Conservation (phyloP, 371 early-diverging fungal species). For the Actinomucor elegans region DNA sequence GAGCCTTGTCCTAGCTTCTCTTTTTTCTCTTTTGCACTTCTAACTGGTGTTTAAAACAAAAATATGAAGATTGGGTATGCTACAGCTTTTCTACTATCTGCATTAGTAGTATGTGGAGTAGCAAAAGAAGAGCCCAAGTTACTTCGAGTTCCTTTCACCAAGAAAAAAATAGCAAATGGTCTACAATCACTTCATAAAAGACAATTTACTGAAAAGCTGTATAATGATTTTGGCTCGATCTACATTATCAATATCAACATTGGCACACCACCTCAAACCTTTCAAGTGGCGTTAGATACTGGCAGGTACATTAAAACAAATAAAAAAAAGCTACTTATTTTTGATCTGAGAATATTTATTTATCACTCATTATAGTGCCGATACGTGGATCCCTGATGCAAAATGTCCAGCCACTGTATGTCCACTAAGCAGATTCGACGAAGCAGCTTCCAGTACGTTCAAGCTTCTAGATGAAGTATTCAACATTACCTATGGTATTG, state of each 20-base stretch:
- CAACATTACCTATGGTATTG: slow-evolving; percentile 35
- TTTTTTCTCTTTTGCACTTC: too few species aligned
- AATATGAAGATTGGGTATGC: background rate
- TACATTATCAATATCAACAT: slow-evolving; percentile 26
- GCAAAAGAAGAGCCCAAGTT: background rate
- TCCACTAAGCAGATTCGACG: slow-evolving; percentile 32
- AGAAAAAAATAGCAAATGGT: background rate
- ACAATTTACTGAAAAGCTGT: slow-evolving; percentile 9
- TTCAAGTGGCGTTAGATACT: slow-evolving; percentile 35
- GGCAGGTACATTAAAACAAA: slow-evolving; percentile 27
- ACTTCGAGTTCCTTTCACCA: slow-evolving; percentile 6
- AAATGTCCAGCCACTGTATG: slow-evolving; percentile 25
- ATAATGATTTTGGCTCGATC: slow-evolving; percentile 23
- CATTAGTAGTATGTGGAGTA: background rate
- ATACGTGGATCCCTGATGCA: slow-evolving; percentile 41
- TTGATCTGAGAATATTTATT: background rate
- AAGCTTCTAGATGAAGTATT: slow-evolving; percentile 15
- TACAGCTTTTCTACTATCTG: background rate
- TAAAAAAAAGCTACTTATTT: background rate
- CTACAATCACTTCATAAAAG: background rate
- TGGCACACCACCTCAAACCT: slow-evolving; percentile 41
- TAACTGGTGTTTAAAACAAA: too few species aligned
- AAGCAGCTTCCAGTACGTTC: slow-evolving; percentile 29
- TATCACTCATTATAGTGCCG: slow-evolving; percentile 34
- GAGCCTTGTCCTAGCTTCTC: too few species aligned